phyloP scores from a whole-genome alignment of 768 basidiomycete genomes.

The Auricularia heimuer region DNA sequence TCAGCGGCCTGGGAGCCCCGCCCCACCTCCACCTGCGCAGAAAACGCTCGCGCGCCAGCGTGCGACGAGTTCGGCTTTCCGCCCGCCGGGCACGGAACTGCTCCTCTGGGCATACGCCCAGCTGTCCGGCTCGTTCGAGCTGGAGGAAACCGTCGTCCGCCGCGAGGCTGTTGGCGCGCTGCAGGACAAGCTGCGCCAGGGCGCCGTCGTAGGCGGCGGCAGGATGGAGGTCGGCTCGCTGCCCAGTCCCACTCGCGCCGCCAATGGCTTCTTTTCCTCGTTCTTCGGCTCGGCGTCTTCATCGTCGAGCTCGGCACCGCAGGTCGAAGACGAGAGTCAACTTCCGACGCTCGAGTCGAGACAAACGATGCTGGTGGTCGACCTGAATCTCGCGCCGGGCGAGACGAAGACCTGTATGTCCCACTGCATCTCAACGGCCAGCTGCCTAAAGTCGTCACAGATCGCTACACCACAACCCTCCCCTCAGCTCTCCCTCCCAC shows the following conservation, averaged over 20 bases:
- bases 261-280: conserved; percentile 29
- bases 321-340: conserved; percentile 41
- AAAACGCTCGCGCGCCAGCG: conserved; percentile 4
- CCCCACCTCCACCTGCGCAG: background rate
- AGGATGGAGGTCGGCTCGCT: conserved; percentile 42
- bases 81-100: conserved; percentile 47
- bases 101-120: conserved; percentile 83
- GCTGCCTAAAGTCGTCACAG: conserved; percentile 29
- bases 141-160: conserved; percentile 36
- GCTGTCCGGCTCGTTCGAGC: conserved; percentile 53
- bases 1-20: background rate
- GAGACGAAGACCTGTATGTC: conserved; percentile 74
- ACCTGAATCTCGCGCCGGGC: conserved; percentile 71
- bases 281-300: conserved; percentile 11
- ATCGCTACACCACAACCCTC: conserved; percentile 66
- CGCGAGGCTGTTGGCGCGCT: conserved; percentile 8
- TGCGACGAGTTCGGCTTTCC: conserved; percentile 36
- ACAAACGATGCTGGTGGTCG: conserved; percentile 83
- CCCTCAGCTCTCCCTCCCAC: conserved; percentile 84
- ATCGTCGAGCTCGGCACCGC: background rate
- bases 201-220: conserved; percentile 51
- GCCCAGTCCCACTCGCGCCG: conserved; percentile 10
- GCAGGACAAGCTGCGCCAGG: conserved; percentile 8
- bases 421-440: background rate
- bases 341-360: conserved; percentile 82